Percentiles rank a stretch among this genome's conserved stretches.
Conservation (phyloP, 108 stramenopile species). For the Nannochloropsis oceanica region DNA sequence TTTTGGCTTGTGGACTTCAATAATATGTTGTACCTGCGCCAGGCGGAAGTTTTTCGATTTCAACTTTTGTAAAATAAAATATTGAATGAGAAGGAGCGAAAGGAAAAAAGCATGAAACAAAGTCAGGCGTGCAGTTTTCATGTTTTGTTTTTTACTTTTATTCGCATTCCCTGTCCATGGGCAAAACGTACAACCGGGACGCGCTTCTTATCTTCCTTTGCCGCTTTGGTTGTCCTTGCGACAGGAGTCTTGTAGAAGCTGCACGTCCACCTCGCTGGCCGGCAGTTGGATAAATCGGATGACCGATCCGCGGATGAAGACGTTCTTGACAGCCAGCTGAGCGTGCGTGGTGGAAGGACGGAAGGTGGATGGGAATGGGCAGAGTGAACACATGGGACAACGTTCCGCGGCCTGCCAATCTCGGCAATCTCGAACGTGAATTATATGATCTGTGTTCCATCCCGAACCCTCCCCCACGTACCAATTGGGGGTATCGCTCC, state of each 20-base stretch:
- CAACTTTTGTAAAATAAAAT: no score
- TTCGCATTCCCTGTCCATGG: no score
- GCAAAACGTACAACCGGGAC: background rate
- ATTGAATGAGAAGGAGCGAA: no score
- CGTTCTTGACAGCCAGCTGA: conserved; percentile 74
- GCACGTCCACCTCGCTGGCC: conserved; percentile 82
- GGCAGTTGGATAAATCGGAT: conserved; percentile 95
- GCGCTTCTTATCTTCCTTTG: background rate
- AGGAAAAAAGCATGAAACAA: no score
- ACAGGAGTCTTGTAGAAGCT: conserved; percentile 92
- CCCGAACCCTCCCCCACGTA: background rate
- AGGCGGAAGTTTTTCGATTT: no score
- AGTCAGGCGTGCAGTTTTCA: no score
- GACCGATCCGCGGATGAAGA: conserved; percentile 94
- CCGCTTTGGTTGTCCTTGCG: conserved; percentile 58
- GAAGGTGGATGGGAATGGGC: no score
- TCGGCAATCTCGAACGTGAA: background rate
- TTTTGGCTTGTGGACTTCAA: no score
- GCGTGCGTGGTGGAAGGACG: background rate
- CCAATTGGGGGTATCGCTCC: conserved; percentile 49
- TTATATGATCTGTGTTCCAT: background rate
- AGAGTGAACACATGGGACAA: no score
- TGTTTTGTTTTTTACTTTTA: no score
- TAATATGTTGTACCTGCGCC: no score
- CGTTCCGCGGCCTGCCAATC: background rate